phyloP scores from a whole-genome alignment of 2,329 filamentous ascomycete species.

The Rutstroemia sp. region DNA sequence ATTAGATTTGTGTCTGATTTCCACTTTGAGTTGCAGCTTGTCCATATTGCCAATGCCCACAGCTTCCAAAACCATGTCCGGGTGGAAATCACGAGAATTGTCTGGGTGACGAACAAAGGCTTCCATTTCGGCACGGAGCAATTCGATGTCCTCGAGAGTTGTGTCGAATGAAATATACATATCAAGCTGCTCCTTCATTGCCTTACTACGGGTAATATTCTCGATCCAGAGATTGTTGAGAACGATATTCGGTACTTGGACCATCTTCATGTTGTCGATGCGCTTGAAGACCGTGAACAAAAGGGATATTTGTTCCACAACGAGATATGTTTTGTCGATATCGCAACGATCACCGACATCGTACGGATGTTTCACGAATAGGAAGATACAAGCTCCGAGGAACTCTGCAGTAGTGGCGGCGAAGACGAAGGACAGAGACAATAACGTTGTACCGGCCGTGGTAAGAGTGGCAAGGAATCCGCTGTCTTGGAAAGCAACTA shows the following conservation, averaged over 20 bases:
- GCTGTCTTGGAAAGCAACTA: constrained; percentile 79
- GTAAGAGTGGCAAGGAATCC: constrained; percentile 79
- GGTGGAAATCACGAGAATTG: constrained; percentile 85
- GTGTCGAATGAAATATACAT: constrained; percentile 82
- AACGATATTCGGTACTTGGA: constrained; percentile 77
- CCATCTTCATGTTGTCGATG: constrained; percentile 71
- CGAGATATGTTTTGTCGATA: constrained; percentile 59
- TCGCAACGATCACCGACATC: constrained; percentile 94
- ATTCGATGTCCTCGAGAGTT: constrained; percentile 79
- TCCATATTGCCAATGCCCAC: constrained; percentile 76
- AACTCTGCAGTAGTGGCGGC: constrained; percentile 88
- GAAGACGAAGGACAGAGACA: constrained; percentile 97
- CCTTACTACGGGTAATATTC: constrained; percentile 83
- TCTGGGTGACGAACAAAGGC: constrained; percentile 75
- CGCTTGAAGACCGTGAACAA: constrained; percentile 85
- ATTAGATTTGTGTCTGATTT: constrained; percentile 88
- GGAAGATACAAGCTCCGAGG: constrained; percentile 95
- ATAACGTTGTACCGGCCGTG: constrained; percentile 82
- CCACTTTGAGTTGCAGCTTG: constrained; percentile 75
- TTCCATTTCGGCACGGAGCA: constrained; percentile 77
- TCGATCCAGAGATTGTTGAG: constrained; percentile 93
- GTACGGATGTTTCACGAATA: constrained; percentile 97
- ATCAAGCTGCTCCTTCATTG: constrained; percentile 77
- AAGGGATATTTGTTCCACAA: constrained; percentile 90
- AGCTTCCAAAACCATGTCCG: constrained; percentile 72